Percentiles rank a stretch among this genome's conserved stretches.
These are phyloP conservation scores for Lophiotrema nucula DNA, from an alignment of 495 filamentous ascomycete species.

Conservation along the genomic window DNA sequence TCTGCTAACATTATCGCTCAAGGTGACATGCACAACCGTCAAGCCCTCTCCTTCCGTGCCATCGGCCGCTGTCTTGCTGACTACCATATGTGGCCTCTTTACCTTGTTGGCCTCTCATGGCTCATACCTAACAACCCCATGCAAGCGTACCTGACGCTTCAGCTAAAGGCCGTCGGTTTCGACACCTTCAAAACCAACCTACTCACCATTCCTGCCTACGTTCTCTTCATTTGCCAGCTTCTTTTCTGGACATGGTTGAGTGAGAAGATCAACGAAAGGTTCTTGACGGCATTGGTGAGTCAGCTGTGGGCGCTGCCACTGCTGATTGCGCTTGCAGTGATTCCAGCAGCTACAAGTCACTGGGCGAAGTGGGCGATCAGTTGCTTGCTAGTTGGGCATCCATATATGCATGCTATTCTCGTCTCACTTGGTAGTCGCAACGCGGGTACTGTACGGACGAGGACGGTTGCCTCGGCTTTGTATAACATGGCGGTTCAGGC, in stretches of 20 bases:
- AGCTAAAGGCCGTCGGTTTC: slow-evolving; percentile 59
- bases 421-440: slow-evolving; percentile 14
- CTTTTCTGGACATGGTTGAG: slow-evolving; percentile 1
- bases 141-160: slow-evolving; percentile 59
- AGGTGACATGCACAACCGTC: slow-evolving; percentile 56
- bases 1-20: too few relatives aligned
- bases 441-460: slow-evolving; percentile 13
- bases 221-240: slow-evolving; percentile 4
- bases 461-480: slow-evolving; percentile 44
- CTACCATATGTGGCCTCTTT: slow-evolving; percentile 69
- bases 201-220: slow-evolving; percentile 57
- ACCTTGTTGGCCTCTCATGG: slow-evolving; percentile 58
- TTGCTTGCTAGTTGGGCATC: slow-evolving; percentile 28
- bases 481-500: slow-evolving; percentile 70
- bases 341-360: slow-evolving; percentile 54
- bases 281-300: not conserved
- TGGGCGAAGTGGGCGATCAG: slow-evolving; percentile 35
- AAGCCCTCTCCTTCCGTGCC: slow-evolving; percentile 56
- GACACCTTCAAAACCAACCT: slow-evolving; percentile 66
- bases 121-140: slow-evolving; percentile 54
- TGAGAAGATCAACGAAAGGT: not conserved
- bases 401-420: slow-evolving; percentile 39
- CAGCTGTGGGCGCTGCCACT: slow-evolving; percentile 43
- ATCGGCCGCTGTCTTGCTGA: slow-evolving; percentile 60
- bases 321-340: slow-evolving; percentile 50